Percentiles rank a stretch among this genome's conserved stretches.
These are phyloP conservation scores for Apocynum venetum DNA, from an alignment of 257 asterid genomes.

Conservation along the genomic window DNA sequence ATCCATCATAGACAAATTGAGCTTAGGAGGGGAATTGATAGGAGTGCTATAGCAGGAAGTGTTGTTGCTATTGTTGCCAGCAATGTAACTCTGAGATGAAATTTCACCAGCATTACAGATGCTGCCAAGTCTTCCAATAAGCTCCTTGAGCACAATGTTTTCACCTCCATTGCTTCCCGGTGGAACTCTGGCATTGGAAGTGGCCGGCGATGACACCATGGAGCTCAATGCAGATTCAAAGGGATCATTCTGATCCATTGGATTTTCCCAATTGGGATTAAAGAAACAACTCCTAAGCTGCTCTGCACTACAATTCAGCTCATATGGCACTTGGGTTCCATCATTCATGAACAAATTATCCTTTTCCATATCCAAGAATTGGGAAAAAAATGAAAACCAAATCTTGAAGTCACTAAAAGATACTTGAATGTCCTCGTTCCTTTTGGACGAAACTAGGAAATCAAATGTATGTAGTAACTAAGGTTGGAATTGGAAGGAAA, in stretches of 20 bases:
- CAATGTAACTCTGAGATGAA: constrained; percentile 40
- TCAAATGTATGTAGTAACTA: neutral
- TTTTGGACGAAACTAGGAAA: constrained; percentile 9
- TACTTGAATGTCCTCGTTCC: neutral
- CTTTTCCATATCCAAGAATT: constrained; percentile 33
- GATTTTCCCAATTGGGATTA: constrained; percentile 57
- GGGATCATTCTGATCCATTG: constrained; percentile 56
- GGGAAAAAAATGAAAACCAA: neutral
- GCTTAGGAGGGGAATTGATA: constrained; percentile 74
- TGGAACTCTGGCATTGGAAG: constrained; percentile 29
- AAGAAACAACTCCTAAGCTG: constrained; percentile 28
- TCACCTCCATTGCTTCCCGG: constrained; percentile 27
- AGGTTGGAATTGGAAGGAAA: constrained; percentile 15
- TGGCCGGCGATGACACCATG: constrained; percentile 82
- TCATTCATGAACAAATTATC: constrained; percentile 31
- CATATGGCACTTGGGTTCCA: constrained; percentile 9
- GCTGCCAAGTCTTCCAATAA: constrained; percentile 70
- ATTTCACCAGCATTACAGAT: constrained; percentile 60
- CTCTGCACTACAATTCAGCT: constrained; percentile 29
- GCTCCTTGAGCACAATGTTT: constrained; percentile 52
- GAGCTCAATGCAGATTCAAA: constrained; percentile 88
- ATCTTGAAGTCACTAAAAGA: neutral
- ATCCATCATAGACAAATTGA: constrained; percentile 43
- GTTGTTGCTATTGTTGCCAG: constrained; percentile 29
- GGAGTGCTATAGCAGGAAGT: constrained; percentile 67